Conservation (phyloP, 495 filamentous ascomycete genomes). For the Penicillium egyptiacum region DNA sequence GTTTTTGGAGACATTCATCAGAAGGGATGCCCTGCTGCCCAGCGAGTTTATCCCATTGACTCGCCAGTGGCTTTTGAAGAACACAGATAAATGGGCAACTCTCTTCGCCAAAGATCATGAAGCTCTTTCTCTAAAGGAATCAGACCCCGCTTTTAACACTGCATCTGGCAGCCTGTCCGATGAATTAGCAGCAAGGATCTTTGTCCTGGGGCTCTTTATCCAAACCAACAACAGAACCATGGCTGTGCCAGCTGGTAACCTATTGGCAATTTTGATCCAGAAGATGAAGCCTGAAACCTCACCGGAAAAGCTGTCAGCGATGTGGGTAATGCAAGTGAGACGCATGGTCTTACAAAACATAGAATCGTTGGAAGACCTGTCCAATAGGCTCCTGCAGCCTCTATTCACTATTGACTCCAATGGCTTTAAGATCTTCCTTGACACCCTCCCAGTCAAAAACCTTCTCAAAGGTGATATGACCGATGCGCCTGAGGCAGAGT, state of each 20-base stretch:
- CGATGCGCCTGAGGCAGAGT: conserved; percentile 49
- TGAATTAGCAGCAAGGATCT: conserved; percentile 30
- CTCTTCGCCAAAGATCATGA: conserved; percentile 35
- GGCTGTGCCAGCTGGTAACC: conserved; percentile 62
- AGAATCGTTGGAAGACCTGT: conserved; percentile 62
- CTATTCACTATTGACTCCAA: conserved; percentile 61
- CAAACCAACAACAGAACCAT: conserved; percentile 53
- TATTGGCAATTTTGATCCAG: conserved; percentile 59
- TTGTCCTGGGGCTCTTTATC: conserved; percentile 39
- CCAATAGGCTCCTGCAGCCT: conserved; percentile 69
- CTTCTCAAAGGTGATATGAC: conserved; percentile 43
- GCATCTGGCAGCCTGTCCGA: conserved; percentile 10
- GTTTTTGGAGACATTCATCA: conserved; percentile 44
- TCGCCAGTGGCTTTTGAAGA: conserved; percentile 35
- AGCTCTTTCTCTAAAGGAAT: conserved; percentile 25
- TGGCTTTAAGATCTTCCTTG: conserved; percentile 58
- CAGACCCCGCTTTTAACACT: conserved; percentile 15
- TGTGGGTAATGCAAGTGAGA: conserved; percentile 41
- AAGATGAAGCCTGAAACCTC: conserved; percentile 33
- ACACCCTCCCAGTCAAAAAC: conserved; percentile 42
- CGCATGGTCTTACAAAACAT: conserved; percentile 46
- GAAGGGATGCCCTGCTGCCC: conserved; percentile 35
- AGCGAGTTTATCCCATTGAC: conserved; percentile 34
- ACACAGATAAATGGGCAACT: conserved; percentile 31
- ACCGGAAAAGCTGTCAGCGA: conserved; percentile 18